These are phyloP conservation scores for Purpureocillium takamizusanense DNA, from an alignment of 2,329 filamentous ascomycete species.

Conservation along the genomic window DNA sequence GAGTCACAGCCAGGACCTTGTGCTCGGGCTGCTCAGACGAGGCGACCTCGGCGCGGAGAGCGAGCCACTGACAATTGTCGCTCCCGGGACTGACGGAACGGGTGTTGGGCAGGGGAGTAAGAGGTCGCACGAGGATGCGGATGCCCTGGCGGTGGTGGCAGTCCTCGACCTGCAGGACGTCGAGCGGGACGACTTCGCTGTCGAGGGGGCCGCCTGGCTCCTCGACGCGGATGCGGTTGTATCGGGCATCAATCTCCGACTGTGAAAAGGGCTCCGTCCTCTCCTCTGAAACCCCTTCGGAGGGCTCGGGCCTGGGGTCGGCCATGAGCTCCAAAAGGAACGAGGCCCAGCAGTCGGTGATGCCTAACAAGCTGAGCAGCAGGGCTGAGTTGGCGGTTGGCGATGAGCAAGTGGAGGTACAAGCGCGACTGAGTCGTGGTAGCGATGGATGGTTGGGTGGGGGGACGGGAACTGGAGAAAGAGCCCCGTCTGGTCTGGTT, in stretches of 20 bases:
- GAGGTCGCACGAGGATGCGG: constrained; percentile 46
- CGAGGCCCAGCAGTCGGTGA: constrained; percentile 3
- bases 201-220: constrained; percentile 27
- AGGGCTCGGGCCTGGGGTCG: constrained; percentile 30
- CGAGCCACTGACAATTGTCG: constrained; percentile 49
- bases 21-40: constrained; percentile 43
- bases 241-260: constrained; percentile 43
- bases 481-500: too few relatives aligned
- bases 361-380: constrained; percentile 3
- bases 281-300: constrained; percentile 34
- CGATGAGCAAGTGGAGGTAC: too few relatives aligned
- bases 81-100: constrained; percentile 47
- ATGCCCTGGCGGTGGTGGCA: constrained; percentile 46
- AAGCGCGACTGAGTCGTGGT: background rate
- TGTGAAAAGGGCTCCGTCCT: constrained; percentile 51
- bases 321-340: constrained; percentile 26
- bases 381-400: constrained; percentile 1
- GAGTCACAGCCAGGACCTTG: constrained; percentile 50
- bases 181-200: constrained; percentile 40
- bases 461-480: constrained; percentile 1
- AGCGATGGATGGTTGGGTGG: background rate
- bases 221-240: constrained; percentile 36
- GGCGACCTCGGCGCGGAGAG: constrained; percentile 43
- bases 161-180: constrained; percentile 41
- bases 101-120: constrained; percentile 39